Percentiles rank a stretch among this genome's conserved stretches.
phyloP scores from a whole-genome alignment of 129 eudicot genomes.

The Logfia minima region DNA sequence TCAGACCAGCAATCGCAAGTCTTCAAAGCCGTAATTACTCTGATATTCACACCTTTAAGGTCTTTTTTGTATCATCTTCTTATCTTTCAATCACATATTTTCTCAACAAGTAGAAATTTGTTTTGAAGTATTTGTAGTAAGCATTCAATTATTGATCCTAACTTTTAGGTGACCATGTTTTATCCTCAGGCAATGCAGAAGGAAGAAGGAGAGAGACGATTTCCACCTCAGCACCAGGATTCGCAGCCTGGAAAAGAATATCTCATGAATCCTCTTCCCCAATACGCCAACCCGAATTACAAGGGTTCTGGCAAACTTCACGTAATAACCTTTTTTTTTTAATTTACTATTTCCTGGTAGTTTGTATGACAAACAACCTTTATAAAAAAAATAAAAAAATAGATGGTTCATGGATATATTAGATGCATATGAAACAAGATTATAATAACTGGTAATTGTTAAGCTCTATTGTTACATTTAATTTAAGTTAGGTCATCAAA shows the following conservation, averaged over 20 bases:
- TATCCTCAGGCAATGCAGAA: neutral
- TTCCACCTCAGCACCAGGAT: conserved; percentile 69
- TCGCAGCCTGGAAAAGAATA: conserved; percentile 83
- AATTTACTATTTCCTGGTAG: no score
- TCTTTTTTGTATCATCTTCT: neutral
- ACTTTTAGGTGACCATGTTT: neutral
- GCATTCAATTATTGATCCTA: no score
- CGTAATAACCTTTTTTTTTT: conserved; percentile 21
- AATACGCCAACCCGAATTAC: conserved; percentile 35
- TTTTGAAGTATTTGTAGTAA: no score
- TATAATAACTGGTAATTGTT: no score
- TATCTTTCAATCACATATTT: no score
- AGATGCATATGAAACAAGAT: no score
- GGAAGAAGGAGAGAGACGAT: conserved; percentile 33
- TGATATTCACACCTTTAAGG: conserved; percentile 27
- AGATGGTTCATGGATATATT: no score
- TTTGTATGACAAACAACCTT: no score
- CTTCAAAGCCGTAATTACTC: neutral
- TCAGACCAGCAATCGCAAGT: neutral
- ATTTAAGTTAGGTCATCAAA: neutral
- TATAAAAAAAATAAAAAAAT: no score
- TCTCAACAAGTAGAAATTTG: no score
- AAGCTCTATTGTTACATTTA: neutral
- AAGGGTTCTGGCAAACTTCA: conserved; percentile 64
- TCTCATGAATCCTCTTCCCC: conserved; percentile 71